Evolutionary conservation across 768 basidiomycete genomes (phyloP), one percentile per base, ranked within the genome.

Genomic region (Lentinula raphanica): DNA sequence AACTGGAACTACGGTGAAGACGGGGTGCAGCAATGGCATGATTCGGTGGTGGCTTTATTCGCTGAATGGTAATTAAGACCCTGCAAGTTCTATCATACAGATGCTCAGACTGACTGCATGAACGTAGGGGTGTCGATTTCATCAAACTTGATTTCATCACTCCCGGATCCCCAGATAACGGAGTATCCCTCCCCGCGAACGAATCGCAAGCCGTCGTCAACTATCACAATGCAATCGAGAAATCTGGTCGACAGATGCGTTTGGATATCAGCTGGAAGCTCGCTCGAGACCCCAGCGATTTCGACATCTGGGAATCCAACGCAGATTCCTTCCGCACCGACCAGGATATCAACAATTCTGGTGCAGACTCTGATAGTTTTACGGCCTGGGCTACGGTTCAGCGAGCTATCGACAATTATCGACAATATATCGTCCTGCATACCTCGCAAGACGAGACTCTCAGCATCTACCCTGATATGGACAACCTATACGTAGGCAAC

Each of bases 71-170:
- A 25, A 53, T 28, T 53, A n/a, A 8, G 23, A 8, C 31, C 29
- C 32, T 35, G 5, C 15, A 5, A n/a, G n/a, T n/a, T n/a, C 11
- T 36, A 23, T 25, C 19, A 23, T 39, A 39, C 5, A n/a, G 6
- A 28, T 25, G 12, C 11, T 3, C 3, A 12, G 13, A 35, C 35
- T n/a, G 15, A 53, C 15, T 39, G 15, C 23, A 32, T n/a, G 42
- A 9, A 23, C 35, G 36, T 39, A 59, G 58, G 58, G 59, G 59
- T 42, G 54, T 60, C 21, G 59, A 60, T 35, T 60, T 55, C 12
- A 56, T 60, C 42, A 60, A 60, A 23, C 54, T 60, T 11, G 59
- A 60, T 48, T 60, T 56, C 25, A 56, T 60, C 59, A 60, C 59
- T 38, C 59, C 59, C 5, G 59, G 59, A 5, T 56, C 54, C 27